Base-by-base conservation (phyloP, 2,329 filamentous ascomycete genomes). In the Aspergillus sp. region DNA sequence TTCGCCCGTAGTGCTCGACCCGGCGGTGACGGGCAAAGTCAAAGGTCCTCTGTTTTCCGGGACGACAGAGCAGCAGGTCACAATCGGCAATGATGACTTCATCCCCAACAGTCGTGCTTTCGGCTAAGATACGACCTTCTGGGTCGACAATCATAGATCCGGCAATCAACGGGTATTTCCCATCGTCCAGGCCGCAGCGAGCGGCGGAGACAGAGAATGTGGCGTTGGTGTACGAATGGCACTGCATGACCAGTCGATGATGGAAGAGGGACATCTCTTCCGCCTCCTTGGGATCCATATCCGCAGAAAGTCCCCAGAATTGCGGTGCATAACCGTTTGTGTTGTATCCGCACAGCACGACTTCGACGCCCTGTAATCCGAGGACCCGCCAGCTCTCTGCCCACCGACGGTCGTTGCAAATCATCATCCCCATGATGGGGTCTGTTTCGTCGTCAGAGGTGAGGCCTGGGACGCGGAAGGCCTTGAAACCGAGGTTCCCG, bases 361-460 rank as follows among this genome's bases (percentile, higher is more conserved):
- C 57, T 62, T 81, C 78, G 2, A 73, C 73, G 6, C 78, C 78
- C 58, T 81, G 77, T 6, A 82, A 66, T 0, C 79, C 77, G 56
- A 80, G 78, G 16, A 70, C 69, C 32, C 80, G 65, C 79, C 80
- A 82, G 0, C 73, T 75, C 58, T 82, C 80, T 1, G 76, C 70
- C 80, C 79, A 82, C 7, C 79, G 70, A 4, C 79, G 66, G 62
- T 82, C 79, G 57, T 82, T 82, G 65, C 79, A 82, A 50, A 82
- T 80, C 61, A 82, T 69, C 78, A 81, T 80, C 8, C 80, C 70
- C 26, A 81, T 45, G 42, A 82, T 80, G 2, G 79, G 75, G 59
- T 82, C 79, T 2, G 77, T 76, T 50, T 70, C 10, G 11, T 13
- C 14, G 22, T 24, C 35, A 6, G 45, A 9, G 4, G 8, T 69